Evolutionary conservation across 257 asterid species (phyloP), one percentile per base, ranked within the genome.

Genomic region (Craterostigma plantagineum): DNA sequence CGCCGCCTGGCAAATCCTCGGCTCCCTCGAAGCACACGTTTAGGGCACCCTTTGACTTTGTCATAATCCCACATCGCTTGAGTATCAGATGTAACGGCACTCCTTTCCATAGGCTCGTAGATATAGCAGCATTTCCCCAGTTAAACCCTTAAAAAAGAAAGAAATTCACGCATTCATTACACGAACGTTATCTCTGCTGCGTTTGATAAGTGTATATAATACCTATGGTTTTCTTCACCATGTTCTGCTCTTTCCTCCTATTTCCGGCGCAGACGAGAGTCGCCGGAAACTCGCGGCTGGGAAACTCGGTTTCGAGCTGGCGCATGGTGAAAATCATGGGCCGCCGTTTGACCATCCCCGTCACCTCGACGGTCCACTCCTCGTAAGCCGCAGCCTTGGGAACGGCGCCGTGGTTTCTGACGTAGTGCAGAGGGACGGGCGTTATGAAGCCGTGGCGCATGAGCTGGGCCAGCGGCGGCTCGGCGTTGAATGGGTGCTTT

Each of bases 361-460:
- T 63, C 0, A 87, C 62, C 45, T 87, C 95, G 2, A 87, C 75
- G 4, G 74, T 68, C 98, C 98, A 82, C 11, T 72, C 86, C 0
- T 60, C 73, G 71, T 74, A 79, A 1, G 68, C 2, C 1, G 64
- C n/a, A n/a, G n/a, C 82, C 14, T 56, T 59, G 0, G 98, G 98
- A 7, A 87, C 98, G 0, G 80, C 12, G 0, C 98, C 98, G 58
- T 87, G 98, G 73, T 87, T 87, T 7, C 98, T 90, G 13, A 87
- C 98, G 65, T 87, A 87, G 70, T 87, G 98, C 57, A 82, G 77
- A 0, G 98, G 91, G 0, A 74, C 98, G 7, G 98, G 98, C 0
- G 98, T 87, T 42, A 87, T 82, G 72, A 87, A 87, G 4, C 98
- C 98, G 54, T 82, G 83, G 67, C 72, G 85, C 92, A 82, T 82